phyloP scores from a whole-genome alignment of 2,329 filamentous ascomycete species.

The Trichoderma sp. region DNA sequence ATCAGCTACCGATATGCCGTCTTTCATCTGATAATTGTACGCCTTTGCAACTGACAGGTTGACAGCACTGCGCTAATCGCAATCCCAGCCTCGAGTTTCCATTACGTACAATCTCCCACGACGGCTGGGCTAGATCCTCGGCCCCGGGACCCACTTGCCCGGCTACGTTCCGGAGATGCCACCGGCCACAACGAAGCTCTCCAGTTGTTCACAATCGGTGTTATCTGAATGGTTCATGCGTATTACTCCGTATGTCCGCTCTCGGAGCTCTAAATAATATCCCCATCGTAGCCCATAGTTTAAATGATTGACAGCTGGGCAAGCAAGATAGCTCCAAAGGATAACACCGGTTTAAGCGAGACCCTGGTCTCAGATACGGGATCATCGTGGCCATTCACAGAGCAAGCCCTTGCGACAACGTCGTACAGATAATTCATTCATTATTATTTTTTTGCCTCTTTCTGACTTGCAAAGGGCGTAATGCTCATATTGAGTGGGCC shows the following conservation, averaged over 20 bases:
- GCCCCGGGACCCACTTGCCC: neutral
- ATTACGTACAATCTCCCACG: conserved; percentile 7
- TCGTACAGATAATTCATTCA: neutral
- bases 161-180: neutral
- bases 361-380: neutral
- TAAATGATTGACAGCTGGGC: neutral
- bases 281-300: neutral
- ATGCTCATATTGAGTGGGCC: neutral
- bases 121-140: conserved; percentile 9
- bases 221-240: neutral
- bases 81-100: neutral
- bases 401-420: neutral
- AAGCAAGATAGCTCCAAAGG: neutral
- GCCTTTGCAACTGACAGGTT: neutral
- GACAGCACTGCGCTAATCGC: neutral
- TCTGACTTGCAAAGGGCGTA: neutral
- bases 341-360: neutral
- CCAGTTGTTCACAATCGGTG: neutral
- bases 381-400: neutral
- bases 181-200: neutral
- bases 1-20: neutral
- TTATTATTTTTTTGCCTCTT: neutral
- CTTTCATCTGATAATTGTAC: neutral
- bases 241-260: neutral
- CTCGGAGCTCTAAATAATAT: neutral